Evolutionary conservation across 257 asterid species (phyloP).

Genomic region (Solanum paucissectum): DNA sequence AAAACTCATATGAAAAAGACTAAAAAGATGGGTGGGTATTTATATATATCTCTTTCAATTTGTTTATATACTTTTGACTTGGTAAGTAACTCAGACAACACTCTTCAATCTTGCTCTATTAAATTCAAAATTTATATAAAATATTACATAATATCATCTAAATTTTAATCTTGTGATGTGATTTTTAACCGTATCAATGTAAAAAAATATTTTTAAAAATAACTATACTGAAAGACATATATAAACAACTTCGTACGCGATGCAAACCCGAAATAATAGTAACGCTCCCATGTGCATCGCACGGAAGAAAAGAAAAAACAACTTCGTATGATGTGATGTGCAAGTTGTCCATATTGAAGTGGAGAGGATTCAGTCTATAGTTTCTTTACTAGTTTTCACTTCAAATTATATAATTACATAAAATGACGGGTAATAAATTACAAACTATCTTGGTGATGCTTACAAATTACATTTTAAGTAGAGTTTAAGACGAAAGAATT

Average conservation of each 20-base stretch:
- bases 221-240: too few relatives aligned
- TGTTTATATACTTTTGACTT: not conserved
- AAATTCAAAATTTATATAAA: too few relatives aligned
- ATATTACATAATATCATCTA: too few relatives aligned
- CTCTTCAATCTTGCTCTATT: not conserved
- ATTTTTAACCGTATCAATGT: too few relatives aligned
- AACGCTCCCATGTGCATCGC: too few relatives aligned
- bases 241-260: too few relatives aligned
- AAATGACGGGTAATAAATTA: not conserved
- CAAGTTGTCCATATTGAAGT: not conserved
- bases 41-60: not conserved
- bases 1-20: not conserved
- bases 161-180: too few relatives aligned
- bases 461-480: not conserved
- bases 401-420: not conserved
- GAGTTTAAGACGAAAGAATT: not conserved
- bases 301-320: not conserved
- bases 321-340: not conserved
- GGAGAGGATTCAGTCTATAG: not conserved
- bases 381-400: not conserved
- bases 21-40: not conserved
- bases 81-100: not conserved
- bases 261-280: too few relatives aligned
- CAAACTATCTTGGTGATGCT: not conserved
- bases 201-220: too few relatives aligned